Base-by-base conservation (phyloP, 1,284 basidiomycete species). In the Ceratobasidium sp. region DNA sequence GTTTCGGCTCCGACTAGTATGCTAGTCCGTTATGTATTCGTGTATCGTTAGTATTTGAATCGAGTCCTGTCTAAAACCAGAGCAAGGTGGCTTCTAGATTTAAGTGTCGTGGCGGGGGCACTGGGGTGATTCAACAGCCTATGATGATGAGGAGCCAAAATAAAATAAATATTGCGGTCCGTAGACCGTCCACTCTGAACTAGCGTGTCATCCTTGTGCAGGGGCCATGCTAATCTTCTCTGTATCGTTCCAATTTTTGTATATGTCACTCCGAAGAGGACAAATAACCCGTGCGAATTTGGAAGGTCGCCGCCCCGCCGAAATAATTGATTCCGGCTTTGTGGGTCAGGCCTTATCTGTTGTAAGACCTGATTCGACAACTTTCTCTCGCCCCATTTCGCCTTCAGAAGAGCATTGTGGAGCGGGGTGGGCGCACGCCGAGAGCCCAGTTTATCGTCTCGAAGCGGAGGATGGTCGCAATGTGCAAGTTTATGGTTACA, bases 321-420 rank as follows among this genome's bases (percentile, higher is more conserved):
- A 24, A 59, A 46, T 56, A 68, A 39, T 71, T 71, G 39, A 69
- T 56, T 58, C 66, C 66, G 66, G 66, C 6, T 46, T 69, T 69
- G 66, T 69, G 66, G 66, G 66, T 69, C 66, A 29, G 4, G 59
- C 51, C 11, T 24, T 53, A 13, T 13, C 51, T n/a, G 48, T 8
- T 14, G 13, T 37, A 37, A 9, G 34, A 37, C 34, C 34, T 37
- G 9, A 37, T 37, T 37, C 5, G 34, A 9, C 34, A 37, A 37
- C 34, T 37, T 37, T 37, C 34, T 37, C 34, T 37, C 34, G 34
- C 34, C 34, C 6, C 34, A 37, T 37, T 37, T 37, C 9, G 34
- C 34, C 9, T 5, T 37, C 9, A 37, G 34, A 37, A 37, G 34
- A 37, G 34, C 34, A 9, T 9, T 9, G 9, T 6, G 34, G 34